Base-by-base conservation (phyloP, 345 rosid species). In the Camelina hispida region DNA sequence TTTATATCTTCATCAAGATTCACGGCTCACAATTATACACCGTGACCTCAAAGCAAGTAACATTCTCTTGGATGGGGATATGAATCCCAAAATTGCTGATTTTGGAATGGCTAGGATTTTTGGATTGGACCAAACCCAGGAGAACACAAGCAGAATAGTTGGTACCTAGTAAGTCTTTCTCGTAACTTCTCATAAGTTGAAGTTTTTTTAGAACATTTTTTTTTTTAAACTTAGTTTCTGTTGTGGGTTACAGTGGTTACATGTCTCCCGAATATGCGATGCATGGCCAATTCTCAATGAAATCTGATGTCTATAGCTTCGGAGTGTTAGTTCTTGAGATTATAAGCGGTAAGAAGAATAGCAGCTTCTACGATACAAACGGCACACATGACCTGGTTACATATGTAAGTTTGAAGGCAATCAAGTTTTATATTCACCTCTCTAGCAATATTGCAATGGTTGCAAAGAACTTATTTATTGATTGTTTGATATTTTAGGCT, bases 11-110 rank as follows among this genome's bases (percentile, higher is more conserved):
- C 81, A 82, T 9, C 77, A 78, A 16, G 83, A 82, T 62, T 91
- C 87, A 20, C 73, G 83, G 18, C 82, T 86, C 17, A 80, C 56
- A 78, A 82, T 91, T 8, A 85, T 90, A 23, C 96, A 86, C 11
- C 85, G 91, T 42, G 91, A 90, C 68, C 77, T 90, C 4, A 90
- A 88, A 75, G 73, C 88, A 0, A 82, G 88, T 73, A 87, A 87
- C 47, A 72, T 88, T 59, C 76, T 86, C 30, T 23, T 87, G 4
- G 93, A 90, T 60, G 75, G 9, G 0, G 83, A 83, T 1, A 81
- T 88, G 91, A 85, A 78, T 40, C 83, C 89, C 0, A 88, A 85
- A 78, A 83, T 87, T 7, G 80, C 91, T 6, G 91, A 90, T 74
- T 90, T 88, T 66, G 89, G 92, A 18, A 79, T 84, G 81, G 89